Percentiles rank a stretch among this genome's conserved stretches.
phyloP scores from a whole-genome alignment of 108 stramenopile genomes.

The Cyclotella distinguenda region DNA sequence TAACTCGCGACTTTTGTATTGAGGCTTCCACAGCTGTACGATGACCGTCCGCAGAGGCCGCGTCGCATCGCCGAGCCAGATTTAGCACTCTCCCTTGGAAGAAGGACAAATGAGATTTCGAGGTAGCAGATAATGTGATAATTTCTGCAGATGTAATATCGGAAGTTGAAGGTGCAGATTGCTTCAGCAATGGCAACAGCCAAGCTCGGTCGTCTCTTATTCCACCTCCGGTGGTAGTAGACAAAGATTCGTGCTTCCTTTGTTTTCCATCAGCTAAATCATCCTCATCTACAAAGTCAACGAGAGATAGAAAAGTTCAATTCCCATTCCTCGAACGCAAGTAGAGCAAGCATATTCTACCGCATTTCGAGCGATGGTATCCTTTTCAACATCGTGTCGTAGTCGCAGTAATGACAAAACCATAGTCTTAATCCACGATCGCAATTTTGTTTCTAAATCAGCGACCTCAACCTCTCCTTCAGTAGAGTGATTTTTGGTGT shows the following conservation, averaged over 20 bases:
- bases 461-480: constrained; percentile 4
- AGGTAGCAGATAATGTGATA: constrained; percentile 1
- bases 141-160: constrained; percentile 5
- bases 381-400: constrained; percentile 40
- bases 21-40: constrained; percentile 49
- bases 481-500: neutral
- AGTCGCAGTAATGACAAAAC: constrained; percentile 35
- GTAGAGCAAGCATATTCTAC: constrained; percentile 63
- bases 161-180: constrained; percentile 20
- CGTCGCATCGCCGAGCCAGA: constrained; percentile 67
- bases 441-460: constrained; percentile 19
- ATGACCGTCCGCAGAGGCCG: constrained; percentile 41
- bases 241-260: constrained; percentile 17
- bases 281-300: constrained; percentile 46
- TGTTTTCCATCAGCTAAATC: constrained; percentile 7
- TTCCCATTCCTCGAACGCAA: constrained; percentile 65
- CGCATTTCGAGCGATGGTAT: constrained; percentile 32
- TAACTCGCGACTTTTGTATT: constrained; percentile 45
- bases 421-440: constrained; percentile 39
- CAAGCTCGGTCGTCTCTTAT: constrained; percentile 54
- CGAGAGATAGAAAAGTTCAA: constrained; percentile 57
- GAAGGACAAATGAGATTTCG: constrained; percentile 52
- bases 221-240: constrained; percentile 39
- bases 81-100: constrained; percentile 64
- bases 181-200: constrained; percentile 67